A percentile compares a stretch with the other conserved stretches of the same genome.
phyloP scores from a whole-genome alignment of 108 stramenopile genomes.

The Cyclotella baltica region DNA sequence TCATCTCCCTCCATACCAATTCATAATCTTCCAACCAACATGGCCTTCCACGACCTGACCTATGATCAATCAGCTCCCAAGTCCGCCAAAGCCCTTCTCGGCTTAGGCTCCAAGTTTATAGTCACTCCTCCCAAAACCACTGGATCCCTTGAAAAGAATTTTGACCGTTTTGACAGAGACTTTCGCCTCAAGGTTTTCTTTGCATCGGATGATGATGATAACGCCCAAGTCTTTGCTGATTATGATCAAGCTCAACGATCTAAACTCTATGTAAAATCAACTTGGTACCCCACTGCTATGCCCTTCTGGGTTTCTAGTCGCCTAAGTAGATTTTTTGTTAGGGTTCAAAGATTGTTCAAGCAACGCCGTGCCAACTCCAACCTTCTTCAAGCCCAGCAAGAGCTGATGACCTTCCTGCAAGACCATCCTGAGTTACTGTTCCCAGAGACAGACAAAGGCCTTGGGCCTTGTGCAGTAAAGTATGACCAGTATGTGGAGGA shows the following conservation, averaged over 20 bases:
- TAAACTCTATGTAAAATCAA: neutral
- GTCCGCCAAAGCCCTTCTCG: neutral
- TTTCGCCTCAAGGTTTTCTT: neutral
- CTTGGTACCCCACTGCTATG: neutral
- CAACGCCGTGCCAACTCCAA: neutral
- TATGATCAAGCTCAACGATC: neutral
- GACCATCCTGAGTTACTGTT: neutral
- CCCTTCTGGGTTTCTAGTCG: neutral
- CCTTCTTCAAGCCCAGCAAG: neutral
- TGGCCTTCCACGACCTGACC: constrained; percentile 10
- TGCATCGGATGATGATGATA: constrained; percentile 2
- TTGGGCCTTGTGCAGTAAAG: constrained; percentile 2
- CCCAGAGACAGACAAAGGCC: constrained; percentile 5
- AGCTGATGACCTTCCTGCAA: neutral
- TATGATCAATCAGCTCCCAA: neutral
- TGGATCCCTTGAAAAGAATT: neutral
- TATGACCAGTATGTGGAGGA: constrained; percentile 1
- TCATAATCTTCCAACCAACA: neutral
- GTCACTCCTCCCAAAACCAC: neutral
- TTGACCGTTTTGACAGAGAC: neutral
- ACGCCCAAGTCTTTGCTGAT: neutral
- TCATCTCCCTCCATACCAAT: no score
- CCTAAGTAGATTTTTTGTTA: neutral
- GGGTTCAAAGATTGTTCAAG: neutral
- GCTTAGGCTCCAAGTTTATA: constrained; percentile 1